These are phyloP conservation scores for Lachnum nothofagi DNA, from an alignment of 2,329 filamentous ascomycete species.

Conservation along the genomic window DNA sequence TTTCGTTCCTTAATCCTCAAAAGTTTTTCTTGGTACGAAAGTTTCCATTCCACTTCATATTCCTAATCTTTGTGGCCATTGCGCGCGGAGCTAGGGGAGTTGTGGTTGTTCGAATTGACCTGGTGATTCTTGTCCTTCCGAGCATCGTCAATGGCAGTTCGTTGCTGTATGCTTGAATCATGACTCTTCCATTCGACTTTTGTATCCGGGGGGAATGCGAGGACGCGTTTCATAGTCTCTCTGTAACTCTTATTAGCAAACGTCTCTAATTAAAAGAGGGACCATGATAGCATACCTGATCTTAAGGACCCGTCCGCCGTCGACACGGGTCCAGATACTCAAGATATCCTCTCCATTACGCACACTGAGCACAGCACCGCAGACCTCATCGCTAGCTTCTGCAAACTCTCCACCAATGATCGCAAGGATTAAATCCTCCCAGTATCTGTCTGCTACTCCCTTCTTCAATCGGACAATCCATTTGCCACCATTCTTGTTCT, in stretches of 20 bases:
- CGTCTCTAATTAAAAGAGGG: conserved; percentile 7
- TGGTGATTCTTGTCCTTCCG: conserved; percentile 92
- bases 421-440: conserved; percentile 88
- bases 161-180: conserved; percentile 89
- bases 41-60: conserved; percentile 22
- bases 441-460: conserved; percentile 91
- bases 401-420: conserved; percentile 91
- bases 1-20: conserved; percentile 9
- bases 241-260: conserved; percentile 42
- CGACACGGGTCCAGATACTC: conserved; percentile 94
- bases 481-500: conserved; percentile 93
- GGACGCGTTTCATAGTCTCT: conserved; percentile 87
- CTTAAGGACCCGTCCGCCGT: conserved; percentile 89
- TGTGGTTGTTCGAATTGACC: conserved; percentile 44
- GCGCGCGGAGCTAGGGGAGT: conserved; percentile 20
- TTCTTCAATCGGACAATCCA: conserved; percentile 98
- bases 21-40: too few relatives aligned
- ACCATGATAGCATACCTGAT: conserved; percentile 63
- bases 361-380: conserved; percentile 89
- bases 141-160: conserved; percentile 83
- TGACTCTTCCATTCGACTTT: conserved; percentile 94
- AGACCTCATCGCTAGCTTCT: conserved; percentile 89
- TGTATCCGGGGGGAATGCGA: conserved; percentile 81
- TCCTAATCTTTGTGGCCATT: conserved; percentile 26
- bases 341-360: conserved; percentile 94